These are phyloP conservation scores for Suillus bovinus DNA, from an alignment of 768 basidiomycete genomes.

Conservation along the genomic window DNA sequence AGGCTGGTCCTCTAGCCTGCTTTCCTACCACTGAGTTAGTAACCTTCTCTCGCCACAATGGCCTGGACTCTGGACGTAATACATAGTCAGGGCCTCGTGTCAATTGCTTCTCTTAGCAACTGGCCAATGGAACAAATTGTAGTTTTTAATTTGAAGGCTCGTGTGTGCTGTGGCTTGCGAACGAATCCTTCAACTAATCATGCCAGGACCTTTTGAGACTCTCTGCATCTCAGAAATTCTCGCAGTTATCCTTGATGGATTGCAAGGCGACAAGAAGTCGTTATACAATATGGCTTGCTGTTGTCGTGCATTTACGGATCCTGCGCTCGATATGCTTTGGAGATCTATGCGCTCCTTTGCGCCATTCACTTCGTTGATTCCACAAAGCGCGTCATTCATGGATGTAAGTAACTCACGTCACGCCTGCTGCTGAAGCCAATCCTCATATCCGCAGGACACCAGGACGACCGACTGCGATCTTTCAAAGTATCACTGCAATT, in stretches of 20 bases:
- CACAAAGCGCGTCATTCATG: not conserved
- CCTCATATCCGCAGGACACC: not conserved
- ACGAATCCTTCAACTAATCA: not conserved
- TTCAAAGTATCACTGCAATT: not conserved
- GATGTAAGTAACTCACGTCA: constrained; percentile 3
- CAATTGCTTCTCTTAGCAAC: not conserved
- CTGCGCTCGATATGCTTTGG: constrained; percentile 8
- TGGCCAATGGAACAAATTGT: not conserved
- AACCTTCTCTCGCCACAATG: not conserved
- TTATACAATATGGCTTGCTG: constrained; percentile 4
- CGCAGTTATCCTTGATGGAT: not conserved
- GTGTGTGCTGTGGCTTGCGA: not conserved
- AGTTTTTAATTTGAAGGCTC: not conserved
- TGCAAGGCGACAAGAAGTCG: constrained; percentile 10
- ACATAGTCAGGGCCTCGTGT: not conserved
- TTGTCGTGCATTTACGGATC: constrained; percentile 8
- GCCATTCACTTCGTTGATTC: constrained; percentile 9
- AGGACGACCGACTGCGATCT: not conserved
- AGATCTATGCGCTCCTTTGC: constrained; percentile 4
- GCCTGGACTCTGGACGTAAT: not conserved
- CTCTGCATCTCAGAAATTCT: constrained; percentile 3
- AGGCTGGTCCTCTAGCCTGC: not conserved
- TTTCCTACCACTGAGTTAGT: not conserved
- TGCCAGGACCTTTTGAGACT: constrained; percentile 3
- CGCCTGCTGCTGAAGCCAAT: not conserved